These are phyloP conservation scores for Pythium monospermum DNA, from an alignment of 352 stramenopile genomes.

Conservation along the genomic window DNA sequence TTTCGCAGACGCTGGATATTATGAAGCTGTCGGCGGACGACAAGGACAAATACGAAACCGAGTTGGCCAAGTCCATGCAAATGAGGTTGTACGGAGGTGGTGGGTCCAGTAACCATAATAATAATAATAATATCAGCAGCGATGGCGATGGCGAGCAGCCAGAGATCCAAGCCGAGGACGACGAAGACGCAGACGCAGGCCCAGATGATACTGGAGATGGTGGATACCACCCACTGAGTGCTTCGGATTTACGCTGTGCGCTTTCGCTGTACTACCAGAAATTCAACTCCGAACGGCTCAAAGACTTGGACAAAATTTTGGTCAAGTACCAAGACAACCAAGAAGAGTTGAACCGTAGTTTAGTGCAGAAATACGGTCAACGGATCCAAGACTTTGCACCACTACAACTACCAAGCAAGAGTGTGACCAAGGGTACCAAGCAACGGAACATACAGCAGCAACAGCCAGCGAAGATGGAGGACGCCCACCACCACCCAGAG, in stretches of 20 bases:
- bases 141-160: constrained; percentile 25
- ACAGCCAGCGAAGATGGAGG: constrained; percentile 1
- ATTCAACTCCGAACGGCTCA: constrained; percentile 49
- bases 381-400: constrained; percentile 40
- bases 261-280: constrained; percentile 50
- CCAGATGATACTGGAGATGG: too few species aligned
- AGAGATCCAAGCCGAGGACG: constrained; percentile 3
- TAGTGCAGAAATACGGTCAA: constrained; percentile 66
- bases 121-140: constrained; percentile 11
- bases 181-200: too few species aligned
- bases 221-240: constrained; percentile 20
- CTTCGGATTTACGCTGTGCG: constrained; percentile 32
- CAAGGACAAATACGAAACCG: constrained; percentile 68
- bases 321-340: constrained; percentile 62
- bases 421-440: background rate
- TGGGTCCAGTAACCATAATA: constrained; percentile 4
- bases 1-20: constrained; percentile 89
- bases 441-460: background rate
- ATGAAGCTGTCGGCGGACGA: constrained; percentile 78
- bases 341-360: constrained; percentile 54
- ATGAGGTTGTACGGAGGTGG: constrained; percentile 68
- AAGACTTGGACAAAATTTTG: constrained; percentile 72
- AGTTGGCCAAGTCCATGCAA: constrained; percentile 59
- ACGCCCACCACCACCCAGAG: too few species aligned
- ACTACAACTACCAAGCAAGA: constrained; percentile 2